A percentile compares a stretch with the other conserved stretches of the same genome.
These are phyloP conservation scores for Gamsiella multidivaricata DNA, from an alignment of 192 early-diverging fungal species.

Conservation along the genomic window DNA sequence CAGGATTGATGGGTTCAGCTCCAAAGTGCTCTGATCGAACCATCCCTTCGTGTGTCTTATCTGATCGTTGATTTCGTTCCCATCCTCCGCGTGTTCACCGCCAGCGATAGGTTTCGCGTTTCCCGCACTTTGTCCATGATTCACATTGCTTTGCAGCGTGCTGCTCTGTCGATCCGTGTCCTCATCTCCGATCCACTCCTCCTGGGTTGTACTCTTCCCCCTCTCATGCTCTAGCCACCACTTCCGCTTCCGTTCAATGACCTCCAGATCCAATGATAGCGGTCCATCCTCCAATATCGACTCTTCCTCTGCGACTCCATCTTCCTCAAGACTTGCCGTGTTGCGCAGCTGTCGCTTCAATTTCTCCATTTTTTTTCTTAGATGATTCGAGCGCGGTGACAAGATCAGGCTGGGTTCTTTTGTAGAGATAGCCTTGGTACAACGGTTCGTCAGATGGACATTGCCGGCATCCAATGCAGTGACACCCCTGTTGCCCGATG, in stretches of 20 bases:
- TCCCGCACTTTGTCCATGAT: not conserved
- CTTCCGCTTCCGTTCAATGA: conserved; percentile 32
- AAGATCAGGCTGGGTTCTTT: not conserved
- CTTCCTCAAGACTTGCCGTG: conserved; percentile 25
- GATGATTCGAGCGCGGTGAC: conserved; percentile 36
- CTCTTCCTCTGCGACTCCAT: conserved; percentile 2
- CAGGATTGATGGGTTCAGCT: not conserved
- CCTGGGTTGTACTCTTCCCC: not conserved
- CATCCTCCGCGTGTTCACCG: not conserved
- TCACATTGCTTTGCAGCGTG: not conserved
- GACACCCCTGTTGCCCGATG: not conserved
- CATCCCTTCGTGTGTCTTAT: not conserved
- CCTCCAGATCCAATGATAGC: conserved; percentile 33
- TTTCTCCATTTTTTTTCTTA: conserved; percentile 23
- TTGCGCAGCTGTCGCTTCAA: conserved; percentile 26
- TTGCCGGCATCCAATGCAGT: not conserved
- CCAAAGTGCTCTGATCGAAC: conserved; percentile 17
- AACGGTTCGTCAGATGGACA: not conserved
- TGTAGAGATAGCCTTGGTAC: too few relatives aligned
- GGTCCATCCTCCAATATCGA: conserved; percentile 36
- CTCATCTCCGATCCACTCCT: conserved; percentile 1
- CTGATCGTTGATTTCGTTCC: not conserved
- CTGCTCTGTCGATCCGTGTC: not conserved
- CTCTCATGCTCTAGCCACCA: conserved; percentile 14
- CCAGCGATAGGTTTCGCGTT: not conserved